Evolutionary conservation across 2,329 filamentous ascomycete species (phyloP), one percentile per base, ranked within the genome.

Genomic region (Aspergillus cejpii): DNA sequence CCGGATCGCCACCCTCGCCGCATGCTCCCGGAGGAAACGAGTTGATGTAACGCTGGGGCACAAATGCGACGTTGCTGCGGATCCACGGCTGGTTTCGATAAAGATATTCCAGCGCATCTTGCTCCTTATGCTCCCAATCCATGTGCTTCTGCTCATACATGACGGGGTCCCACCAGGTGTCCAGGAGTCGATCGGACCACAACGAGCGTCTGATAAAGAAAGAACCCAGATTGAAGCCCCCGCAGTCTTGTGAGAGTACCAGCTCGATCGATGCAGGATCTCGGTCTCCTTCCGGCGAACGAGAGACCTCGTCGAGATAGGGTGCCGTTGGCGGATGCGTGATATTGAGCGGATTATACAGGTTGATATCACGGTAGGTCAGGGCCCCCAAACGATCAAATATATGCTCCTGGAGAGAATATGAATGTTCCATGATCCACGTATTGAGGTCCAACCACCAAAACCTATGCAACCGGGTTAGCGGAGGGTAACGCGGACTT

Each of bases 371-470:
- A 60, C 92, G 87, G 71, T 97, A 96, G 12, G 86, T 82, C 55
- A 84, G 78, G 38, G 79, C 74, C 41, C 76, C 74, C 38, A 98
- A 77, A 49, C 86, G 69, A 66, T 90, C 81, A 75, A 98, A 96
- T 57, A 98, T 80, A 67, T 98, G 91, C 34, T 78, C 76, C 64
- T 97, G 90, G 15, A 98, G 77, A 7, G 91, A 95, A 67, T 89
- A 87, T 15, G 81, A 83, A 3, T 89, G 88, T 64, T 98, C 92
- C 92, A 98, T 98, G 66, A 98, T 84, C 69, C 91, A 94, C 2
- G 92, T 98, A 71, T 95, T 94, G 29, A 97, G 79, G 66, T 98
- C 92, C 46, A 98, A 76, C 91, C 92, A 98, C 92, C 92, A 98
- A 61, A 98, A 92, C 90, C 90, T 57, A 28, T 95, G 20, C 15